A percentile compares a stretch with the other conserved stretches of the same genome.
phyloP scores from a whole-genome alignment of 768 basidiomycete species.

The Leccinum pellstonianum region DNA sequence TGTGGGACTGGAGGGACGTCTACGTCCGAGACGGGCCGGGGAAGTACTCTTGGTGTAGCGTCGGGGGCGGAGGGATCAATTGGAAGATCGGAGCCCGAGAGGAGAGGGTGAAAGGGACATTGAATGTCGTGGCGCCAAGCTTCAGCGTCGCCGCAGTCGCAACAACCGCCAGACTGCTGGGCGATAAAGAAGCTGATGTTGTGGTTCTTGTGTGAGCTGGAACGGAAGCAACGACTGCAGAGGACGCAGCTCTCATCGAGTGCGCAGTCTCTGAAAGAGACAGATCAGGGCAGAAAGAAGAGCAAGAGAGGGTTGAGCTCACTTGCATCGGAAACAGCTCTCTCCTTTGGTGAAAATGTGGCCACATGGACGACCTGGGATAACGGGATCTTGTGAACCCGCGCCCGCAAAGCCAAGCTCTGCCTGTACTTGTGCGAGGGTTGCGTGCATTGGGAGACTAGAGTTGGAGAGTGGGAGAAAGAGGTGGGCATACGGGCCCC shows the following conservation, averaged over 20 bases:
- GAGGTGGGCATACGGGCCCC: slow-evolving; percentile 70
- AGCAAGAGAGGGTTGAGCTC: slow-evolving; percentile 33
- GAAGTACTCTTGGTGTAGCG: slow-evolving; percentile 42
- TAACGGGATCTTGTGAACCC: slow-evolving; percentile 55
- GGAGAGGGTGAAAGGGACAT: slow-evolving; percentile 76
- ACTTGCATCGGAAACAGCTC: slow-evolving; percentile 94
- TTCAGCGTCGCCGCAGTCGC: slow-evolving; percentile 91
- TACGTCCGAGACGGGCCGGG: slow-evolving; percentile 40
- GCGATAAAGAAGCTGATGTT: slow-evolving; percentile 93
- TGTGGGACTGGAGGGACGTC: slow-evolving; percentile 61
- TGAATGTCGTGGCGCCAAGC: slow-evolving; percentile 72
- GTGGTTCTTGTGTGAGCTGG: slow-evolving; percentile 82
- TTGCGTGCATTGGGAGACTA: slow-evolving; percentile 58
- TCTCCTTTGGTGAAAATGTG: slow-evolving; percentile 90
- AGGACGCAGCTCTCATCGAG: slow-evolving; percentile 88
- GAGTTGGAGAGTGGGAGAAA: slow-evolving; percentile 69
- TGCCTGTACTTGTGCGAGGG: slow-evolving; percentile 70
- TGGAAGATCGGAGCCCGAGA: slow-evolving; percentile 17
- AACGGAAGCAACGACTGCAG: slow-evolving; percentile 86
- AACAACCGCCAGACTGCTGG: slow-evolving; percentile 89
- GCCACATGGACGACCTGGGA: slow-evolving; percentile 76
- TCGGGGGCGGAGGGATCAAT: slow-evolving; percentile 24
- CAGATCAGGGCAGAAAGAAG: slow-evolving; percentile 2
- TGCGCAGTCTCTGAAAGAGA: slow-evolving; percentile 73
- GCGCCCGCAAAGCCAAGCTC: slow-evolving; percentile 55